phyloP scores from a whole-genome alignment of 169 alveolate species.

The Plasmodium vivax region DNA sequence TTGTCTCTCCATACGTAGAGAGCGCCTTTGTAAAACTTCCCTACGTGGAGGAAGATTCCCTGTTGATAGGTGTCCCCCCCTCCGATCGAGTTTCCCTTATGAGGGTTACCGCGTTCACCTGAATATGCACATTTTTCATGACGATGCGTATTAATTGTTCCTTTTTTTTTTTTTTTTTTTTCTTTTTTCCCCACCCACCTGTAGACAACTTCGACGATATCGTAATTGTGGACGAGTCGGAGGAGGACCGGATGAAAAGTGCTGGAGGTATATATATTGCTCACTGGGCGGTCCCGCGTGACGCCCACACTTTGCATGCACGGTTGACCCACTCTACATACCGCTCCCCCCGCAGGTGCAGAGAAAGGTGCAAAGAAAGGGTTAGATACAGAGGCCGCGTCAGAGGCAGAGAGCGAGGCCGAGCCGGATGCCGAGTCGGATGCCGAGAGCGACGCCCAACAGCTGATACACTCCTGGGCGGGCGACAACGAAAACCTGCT shows the following conservation, averaged over 20 bases:
- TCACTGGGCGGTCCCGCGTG: not conserved
- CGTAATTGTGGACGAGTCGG: constrained; percentile 17
- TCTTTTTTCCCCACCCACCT: not conserved
- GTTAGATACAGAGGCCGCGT: not conserved
- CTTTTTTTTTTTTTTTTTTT: constrained; percentile 19
- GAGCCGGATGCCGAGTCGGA: not conserved
- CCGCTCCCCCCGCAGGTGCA: not conserved
- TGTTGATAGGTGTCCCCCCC: not conserved
- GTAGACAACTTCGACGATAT: constrained; percentile 51
- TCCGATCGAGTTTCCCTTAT: not conserved
- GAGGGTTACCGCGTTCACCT: not conserved
- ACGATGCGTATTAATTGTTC: not conserved
- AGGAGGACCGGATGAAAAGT: not conserved
- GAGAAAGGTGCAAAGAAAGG: not conserved
- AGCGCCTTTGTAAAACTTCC: not conserved
- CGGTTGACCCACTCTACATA: not conserved
- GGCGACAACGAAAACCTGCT: constrained; percentile 64
- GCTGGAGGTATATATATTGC: constrained; percentile 1
- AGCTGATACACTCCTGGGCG: constrained; percentile 6
- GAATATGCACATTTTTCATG: not conserved
- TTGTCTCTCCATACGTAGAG: not conserved
- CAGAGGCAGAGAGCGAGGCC: not conserved
- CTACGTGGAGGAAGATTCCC: not conserved
- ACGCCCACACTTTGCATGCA: not conserved
- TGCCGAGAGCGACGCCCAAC: too few relatives aligned